Evolutionary conservation across 345 rosid genomes (phyloP).

Genomic region (Lenwebbia sp.): DNA sequence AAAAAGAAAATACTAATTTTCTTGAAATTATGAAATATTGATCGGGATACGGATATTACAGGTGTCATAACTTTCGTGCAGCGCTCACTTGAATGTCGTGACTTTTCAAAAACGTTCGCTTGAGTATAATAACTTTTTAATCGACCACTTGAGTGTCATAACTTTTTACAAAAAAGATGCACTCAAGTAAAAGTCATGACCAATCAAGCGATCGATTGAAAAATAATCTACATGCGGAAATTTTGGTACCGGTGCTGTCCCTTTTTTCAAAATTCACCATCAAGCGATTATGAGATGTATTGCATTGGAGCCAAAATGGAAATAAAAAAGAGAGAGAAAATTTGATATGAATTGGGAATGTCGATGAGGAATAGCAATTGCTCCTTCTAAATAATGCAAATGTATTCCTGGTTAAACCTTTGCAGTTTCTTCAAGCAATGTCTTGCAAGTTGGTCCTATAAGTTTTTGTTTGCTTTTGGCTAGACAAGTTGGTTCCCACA

Average conservation of each 20-base stretch:
- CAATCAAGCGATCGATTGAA: not conserved
- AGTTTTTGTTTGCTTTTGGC: not conserved
- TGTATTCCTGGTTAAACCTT: not conserved
- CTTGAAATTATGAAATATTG: not conserved
- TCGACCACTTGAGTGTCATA: fast-evolving
- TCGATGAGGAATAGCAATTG: not conserved
- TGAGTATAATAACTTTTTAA: too few species aligned
- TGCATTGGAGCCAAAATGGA: not conserved
- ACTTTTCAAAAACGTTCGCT: not conserved
- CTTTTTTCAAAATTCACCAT: not conserved
- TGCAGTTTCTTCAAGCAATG: not conserved
- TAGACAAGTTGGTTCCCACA: not conserved
- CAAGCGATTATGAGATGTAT: not conserved
- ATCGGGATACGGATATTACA: fast-evolving
- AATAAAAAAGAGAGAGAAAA: not conserved
- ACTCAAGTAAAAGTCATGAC: not conserved
- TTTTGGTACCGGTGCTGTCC: fast-evolving
- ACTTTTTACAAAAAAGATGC: not conserved
- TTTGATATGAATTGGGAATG: not conserved
- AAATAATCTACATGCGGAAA: not conserved
- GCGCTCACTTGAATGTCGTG: not conserved
- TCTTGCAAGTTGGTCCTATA: not conserved
- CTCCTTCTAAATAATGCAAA: not conserved
- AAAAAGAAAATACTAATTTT: not conserved
- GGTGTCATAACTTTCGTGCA: fast-evolving